Base-by-base conservation (phyloP, 768 basidiomycete genomes). In the Pseudohyphozyma bogoriensis region DNA sequence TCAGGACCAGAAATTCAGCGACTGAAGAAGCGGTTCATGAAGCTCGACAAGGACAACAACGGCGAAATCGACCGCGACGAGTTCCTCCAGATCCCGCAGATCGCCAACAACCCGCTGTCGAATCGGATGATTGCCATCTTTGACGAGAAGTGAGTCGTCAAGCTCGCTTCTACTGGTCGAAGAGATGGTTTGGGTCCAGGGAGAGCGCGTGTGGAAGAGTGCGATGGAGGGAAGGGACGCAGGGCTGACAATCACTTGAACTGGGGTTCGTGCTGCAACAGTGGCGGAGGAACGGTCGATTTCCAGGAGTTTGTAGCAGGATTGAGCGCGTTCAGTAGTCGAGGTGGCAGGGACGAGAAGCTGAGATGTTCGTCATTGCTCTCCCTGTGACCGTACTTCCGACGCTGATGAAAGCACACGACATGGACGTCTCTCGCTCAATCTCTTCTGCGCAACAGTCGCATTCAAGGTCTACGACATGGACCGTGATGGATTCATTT, bases 391-490 rank as follows among this genome's bases (percentile, higher is more conserved):
- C 37, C 18, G 18, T 37, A 10, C 11, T 37, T 29, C 45, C 8
- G 26, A n/a, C 18, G 50, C 33, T 51, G 20, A 33, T 20, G 50
- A 8, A 15, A 12, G 42, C 13, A 12, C 9, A 15, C 22, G 42
- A 16, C 22, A 20, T 44, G n/a, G n/a, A n/a, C n/a, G n/a, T n/a
- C 39, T 40, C 39, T 22, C 39, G 39, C 39, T 40, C 12, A 40
- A 16, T 4, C 33, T n/a, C 4, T 42, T 28, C 7, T 22, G 26
- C 16, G 10, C 0, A 5, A n/a, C 69, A 99, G 95, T 99, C 71
- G 95, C 95, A 29, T 99, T 99, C 83, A 97, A 97, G 73, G 95
- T 99, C 53, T 99, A 99, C 69, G 95, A 99, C 72, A 89, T 99
- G 72, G 95, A 99, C 73, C 81, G 95, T 54, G 95, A 99, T 71